Conservation (phyloP, 192 early-diverging fungal genomes). For the Geranomyces variabilis region DNA sequence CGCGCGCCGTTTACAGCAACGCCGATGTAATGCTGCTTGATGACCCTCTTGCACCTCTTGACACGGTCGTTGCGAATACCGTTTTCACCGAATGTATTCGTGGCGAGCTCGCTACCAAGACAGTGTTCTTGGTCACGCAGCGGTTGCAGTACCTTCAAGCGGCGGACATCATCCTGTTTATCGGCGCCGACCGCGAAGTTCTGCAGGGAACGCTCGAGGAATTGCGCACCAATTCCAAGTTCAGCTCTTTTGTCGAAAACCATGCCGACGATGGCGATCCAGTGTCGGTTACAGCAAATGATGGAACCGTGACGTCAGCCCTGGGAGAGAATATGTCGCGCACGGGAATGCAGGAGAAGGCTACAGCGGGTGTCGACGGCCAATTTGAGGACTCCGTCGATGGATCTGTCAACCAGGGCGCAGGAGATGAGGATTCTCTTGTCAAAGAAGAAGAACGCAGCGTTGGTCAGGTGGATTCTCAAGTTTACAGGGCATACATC, state of each 20-base stretch:
- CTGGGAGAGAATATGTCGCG: background rate
- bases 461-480: conserved; percentile 46
- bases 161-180: conserved; percentile 1
- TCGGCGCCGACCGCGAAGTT: conserved; percentile 39
- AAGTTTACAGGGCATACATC: conserved; percentile 48
- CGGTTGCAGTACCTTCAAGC: conserved; percentile 47
- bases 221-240: conserved; percentile 43
- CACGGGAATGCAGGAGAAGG: too few species aligned
- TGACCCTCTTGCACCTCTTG: conserved; percentile 68
- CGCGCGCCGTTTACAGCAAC: conserved; percentile 65
- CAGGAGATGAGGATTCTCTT: conserved; percentile 11
- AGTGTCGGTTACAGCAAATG: conserved; percentile 11
- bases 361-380: too few species aligned
- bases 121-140: conserved; percentile 75
- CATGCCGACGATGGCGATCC: conserved; percentile 52
- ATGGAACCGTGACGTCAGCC: background rate
- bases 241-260: conserved; percentile 56
- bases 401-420: too few species aligned
- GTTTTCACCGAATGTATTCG: conserved; percentile 43
- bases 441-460: conserved; percentile 45
- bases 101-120: conserved; percentile 69
- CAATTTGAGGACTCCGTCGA: too few species aligned
- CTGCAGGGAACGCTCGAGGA: conserved; percentile 34
- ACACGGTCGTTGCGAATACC: conserved; percentile 34
- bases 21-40: conserved; percentile 73